These are phyloP conservation scores for Fragaria vesca DNA, from an alignment of 306 rosid species.

Conservation along the genomic window DNA sequence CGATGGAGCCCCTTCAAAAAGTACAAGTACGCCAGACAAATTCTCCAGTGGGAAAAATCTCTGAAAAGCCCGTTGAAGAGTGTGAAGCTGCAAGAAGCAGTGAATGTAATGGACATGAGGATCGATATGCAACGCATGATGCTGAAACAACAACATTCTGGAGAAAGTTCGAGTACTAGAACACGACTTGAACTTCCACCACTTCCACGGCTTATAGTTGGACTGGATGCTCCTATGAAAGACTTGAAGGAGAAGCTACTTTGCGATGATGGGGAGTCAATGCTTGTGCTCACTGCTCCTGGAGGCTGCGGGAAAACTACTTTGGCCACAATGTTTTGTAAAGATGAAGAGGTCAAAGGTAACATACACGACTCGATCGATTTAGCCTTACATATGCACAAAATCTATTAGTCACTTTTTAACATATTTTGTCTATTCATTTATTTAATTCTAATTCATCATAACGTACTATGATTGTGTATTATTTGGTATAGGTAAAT, in stretches of 20 bases:
- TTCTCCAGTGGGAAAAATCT: constrained; percentile 20
- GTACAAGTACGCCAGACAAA: constrained; percentile 6
- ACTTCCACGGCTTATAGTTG: constrained; percentile 29
- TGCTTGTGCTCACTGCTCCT: constrained; percentile 41
- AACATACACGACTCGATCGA: too few species aligned
- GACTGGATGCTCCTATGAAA: constrained; percentile 40
- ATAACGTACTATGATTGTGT: background rate
- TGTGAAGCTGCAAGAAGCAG: constrained; percentile 11
- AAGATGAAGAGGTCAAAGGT: constrained; percentile 49
- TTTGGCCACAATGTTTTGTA: constrained; percentile 38
- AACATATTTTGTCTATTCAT: too few species aligned
- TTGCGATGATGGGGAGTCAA: constrained; percentile 11
- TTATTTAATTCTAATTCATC: too few species aligned
- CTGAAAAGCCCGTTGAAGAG: constrained; percentile 9
- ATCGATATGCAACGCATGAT: background rate
- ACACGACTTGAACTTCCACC: constrained; percentile 33
- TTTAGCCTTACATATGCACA: too few species aligned
- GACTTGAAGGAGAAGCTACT: constrained; percentile 48
- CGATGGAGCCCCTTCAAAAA: background rate
- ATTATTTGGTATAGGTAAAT: constrained; percentile 34
- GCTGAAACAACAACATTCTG: background rate
- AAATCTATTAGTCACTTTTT: too few species aligned
- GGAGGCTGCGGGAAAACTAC: constrained; percentile 60
- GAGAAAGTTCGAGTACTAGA: background rate
- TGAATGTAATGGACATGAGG: constrained; percentile 10